A percentile compares a stretch with the other conserved stretches of the same genome.
These are phyloP conservation scores for Saturnispora halmiae DNA, from an alignment of 805 yeast species.

Conservation along the genomic window DNA sequence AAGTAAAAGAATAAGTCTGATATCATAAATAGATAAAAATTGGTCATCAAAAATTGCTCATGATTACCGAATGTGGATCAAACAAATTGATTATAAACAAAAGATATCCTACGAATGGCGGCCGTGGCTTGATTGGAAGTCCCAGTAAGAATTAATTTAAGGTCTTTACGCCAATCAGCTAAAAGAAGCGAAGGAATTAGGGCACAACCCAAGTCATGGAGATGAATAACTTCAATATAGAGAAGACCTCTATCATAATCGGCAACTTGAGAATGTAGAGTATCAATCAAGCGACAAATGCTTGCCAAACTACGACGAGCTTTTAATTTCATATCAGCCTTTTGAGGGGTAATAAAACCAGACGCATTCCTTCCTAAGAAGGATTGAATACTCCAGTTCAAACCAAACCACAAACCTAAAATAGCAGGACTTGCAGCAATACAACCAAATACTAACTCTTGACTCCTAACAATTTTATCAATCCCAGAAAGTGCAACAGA, in stretches of 20 bases:
- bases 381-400: slow-evolving; percentile 10
- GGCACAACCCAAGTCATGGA: slow-evolving; percentile 40
- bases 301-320: slow-evolving; percentile 11
- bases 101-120: slow-evolving; percentile 52
- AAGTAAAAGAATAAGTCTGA: background rate
- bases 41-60: background rate
- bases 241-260: slow-evolving; percentile 48
- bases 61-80: background rate
- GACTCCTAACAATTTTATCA: slow-evolving; percentile 80
- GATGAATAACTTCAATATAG: slow-evolving; percentile 53
- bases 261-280: slow-evolving; percentile 17
- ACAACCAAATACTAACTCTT: slow-evolving; percentile 87
- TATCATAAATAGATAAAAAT: background rate
- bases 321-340: slow-evolving; percentile 2
- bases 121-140: slow-evolving; percentile 33
- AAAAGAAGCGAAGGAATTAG: slow-evolving; percentile 43
- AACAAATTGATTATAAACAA: slow-evolving; percentile 38
- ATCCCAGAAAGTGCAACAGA: slow-evolving; percentile 84
- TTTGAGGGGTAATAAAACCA: background rate
- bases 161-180: slow-evolving; percentile 53
- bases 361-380: slow-evolving; percentile 7
- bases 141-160: slow-evolving; percentile 46
- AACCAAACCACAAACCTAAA: slow-evolving; percentile 42
- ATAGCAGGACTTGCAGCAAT: slow-evolving; percentile 82
- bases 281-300: slow-evolving; percentile 19